Evolutionary conservation across 305 asterid species (phyloP), one percentile per base, ranked within the genome.

Genomic region (Fraxinus nigra): DNA sequence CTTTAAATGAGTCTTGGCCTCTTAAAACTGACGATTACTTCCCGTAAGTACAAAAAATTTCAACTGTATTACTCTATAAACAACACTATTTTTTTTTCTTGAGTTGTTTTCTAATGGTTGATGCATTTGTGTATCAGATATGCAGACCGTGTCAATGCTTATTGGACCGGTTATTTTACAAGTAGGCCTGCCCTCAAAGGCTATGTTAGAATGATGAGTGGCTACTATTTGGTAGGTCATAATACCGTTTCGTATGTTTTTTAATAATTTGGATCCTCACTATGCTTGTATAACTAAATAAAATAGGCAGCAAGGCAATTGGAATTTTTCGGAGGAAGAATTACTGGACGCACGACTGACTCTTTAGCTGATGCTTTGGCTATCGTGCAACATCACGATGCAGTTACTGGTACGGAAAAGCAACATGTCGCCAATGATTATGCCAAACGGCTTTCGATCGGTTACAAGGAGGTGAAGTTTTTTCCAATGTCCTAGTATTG

Each of bases 111-210:
- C 79, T 77, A 13, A 56, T 82, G 81, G 79, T 72, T 78, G 84
- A 80, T 74, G 76, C 37, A 51, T 85, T 70, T 65, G 32, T 81
- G 80, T 83, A 85, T 85, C 93, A 97, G 99, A 84, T 97, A 97
- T 75, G 98, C 99, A 51, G 98, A 94, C 83, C 92, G 94, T 72
- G 82, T 82, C 85, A 88, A 97, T 92, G 97, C 90, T 85, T 97
- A 94, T 81, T 97, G 99, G 99, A 97, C 99, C 33, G 99, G 99
- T 70, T 97, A 97, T 85, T 97, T 92, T 88, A 91, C 98, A 18
- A 97, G 99, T 83, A 87, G 99, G 79, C 96, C 99, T 4, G 92
- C 90, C 83, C 16, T 91, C 80, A 97, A 97, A 87, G 89, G 93
- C 84, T 97, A 92, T 82, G 95, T 93, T 83, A 92, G 99, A 91